Base-by-base conservation (phyloP, 805 yeast genomes). In the Candida wancherniae region DNA sequence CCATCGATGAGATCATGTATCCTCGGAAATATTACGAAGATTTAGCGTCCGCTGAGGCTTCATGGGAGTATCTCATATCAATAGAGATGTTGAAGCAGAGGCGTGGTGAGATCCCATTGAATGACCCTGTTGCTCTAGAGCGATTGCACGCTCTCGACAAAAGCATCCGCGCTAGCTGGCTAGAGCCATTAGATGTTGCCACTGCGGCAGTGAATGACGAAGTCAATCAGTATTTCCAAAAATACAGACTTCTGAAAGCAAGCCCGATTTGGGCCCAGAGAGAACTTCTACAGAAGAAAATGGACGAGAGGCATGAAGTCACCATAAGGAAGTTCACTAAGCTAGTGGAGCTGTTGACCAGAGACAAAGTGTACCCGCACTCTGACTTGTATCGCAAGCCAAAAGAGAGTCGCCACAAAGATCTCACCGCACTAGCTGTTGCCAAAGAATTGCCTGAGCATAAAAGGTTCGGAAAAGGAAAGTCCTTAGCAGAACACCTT, bases 11-110 rank as follows among this genome's bases (percentile, higher is more conserved):
- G 33, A 29, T 45, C 15, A 52, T 64, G 47, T 51, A 38, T 29
- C 60, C 69, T 2, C 32, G 48, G 15, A 9, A 25, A 9, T 45
- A 58, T 36, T 51, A 64, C 37, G 49, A 51, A 24, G 28, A 45
- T 13, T 38, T 51, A 25, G 58, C 53, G 6, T 33, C 29, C 9
- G 42, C 42, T 9, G 70, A 65, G 40, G 67, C 61, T 0, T 21
- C 40, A 4, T 64, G 67, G 67, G 70, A 65, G 39, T 43, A 31
- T 26, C 28, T 50, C 3, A 18, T 61, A 24, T 48, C 47, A 4
- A 13, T 27, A 8, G 34, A 35, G 29, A 38, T 27, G 10, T 17
- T 23, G 27, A 35, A 39, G 22, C 15, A 31, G 23, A 28, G 20
- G n/a, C 22, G 23, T 30, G 29, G 37, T 13, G 22, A 15, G 9